Evolutionary conservation across 1,139 yeast genomes (phyloP).

Genomic region (Kurtzmaniella quercitrusa): DNA sequence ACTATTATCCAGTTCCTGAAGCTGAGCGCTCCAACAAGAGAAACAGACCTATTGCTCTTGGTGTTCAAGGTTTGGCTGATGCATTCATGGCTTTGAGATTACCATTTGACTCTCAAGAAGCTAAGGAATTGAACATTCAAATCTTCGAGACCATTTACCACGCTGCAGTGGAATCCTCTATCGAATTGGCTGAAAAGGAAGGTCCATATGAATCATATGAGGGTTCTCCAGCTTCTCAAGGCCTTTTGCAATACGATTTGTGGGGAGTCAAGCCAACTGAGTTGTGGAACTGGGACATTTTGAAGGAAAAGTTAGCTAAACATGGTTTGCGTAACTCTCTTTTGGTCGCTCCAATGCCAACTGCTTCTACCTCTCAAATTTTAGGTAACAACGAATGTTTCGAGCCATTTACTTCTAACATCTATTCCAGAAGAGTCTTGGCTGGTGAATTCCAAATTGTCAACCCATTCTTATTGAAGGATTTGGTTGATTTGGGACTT

Average conservation of each 20-base stretch:
- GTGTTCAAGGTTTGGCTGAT: constrained; percentile 64
- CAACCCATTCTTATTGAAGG: constrained; percentile 51
- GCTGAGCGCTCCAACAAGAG: constrained; percentile 50
- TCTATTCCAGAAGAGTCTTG: constrained; percentile 55
- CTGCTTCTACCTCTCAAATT: constrained; percentile 61
- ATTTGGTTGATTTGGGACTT: constrained; percentile 50
- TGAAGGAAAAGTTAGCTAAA: constrained; percentile 40
- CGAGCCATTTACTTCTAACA: constrained; percentile 58
- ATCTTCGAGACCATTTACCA: constrained; percentile 61
- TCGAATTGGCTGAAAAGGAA: constrained; percentile 46
- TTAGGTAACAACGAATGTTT: constrained; percentile 60
- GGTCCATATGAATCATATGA: constrained; percentile 47
- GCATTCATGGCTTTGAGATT: constrained; percentile 52
- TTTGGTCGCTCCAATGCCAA: constrained; percentile 62
- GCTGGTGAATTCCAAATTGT: constrained; percentile 63
- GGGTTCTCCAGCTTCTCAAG: constrained; percentile 60
- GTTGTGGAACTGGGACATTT: constrained; percentile 53
- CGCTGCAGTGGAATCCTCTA: constrained; percentile 53
- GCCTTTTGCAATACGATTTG: constrained; percentile 51
- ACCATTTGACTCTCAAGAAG: constrained; percentile 56
- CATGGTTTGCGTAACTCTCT: constrained; percentile 57
- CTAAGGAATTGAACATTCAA: constrained; percentile 51
- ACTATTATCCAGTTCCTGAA: constrained; percentile 52
- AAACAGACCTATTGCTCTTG: constrained; percentile 59
- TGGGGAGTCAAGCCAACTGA: constrained; percentile 58